Base-by-base conservation (phyloP, 1,284 basidiomycete species). In the Rhodotorula sp. region DNA sequence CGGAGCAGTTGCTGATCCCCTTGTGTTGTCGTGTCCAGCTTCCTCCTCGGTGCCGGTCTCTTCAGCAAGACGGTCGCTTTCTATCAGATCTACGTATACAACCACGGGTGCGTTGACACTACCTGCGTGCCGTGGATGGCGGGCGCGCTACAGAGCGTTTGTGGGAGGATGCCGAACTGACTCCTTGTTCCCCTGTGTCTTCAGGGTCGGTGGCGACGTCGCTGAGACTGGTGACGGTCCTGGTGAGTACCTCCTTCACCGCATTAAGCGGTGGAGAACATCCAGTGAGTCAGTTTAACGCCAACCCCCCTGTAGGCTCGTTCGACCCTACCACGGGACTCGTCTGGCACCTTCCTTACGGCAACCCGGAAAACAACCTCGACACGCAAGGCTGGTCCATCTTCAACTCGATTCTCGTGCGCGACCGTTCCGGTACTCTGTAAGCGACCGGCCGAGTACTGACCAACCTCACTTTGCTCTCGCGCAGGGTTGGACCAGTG, bases 1-100 rank as follows among this genome's bases (percentile, higher is more conserved):
- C 39, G 9, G 7, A 15, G 15, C 39, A 44, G 15, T 19, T 44
- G n/a, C 54, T 50, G 13, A 56, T 51, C 22, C 12, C 5, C 36
- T 3, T 41, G 15, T 34, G 19, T 5, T 32, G n/a, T 25, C 46
- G 2, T 12, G 32, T 22, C 1, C 51, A 71, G 70, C 64, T 87
- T 96, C 76, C 88, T 97, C 79, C 93, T 97, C 82, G 94, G 94
- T 53, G 90, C 94, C 0, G 94, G 94, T 27, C 86, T 97, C 56
- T 92, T 94, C 82, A 89, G 88, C 72, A 88, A 87, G 80, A 84
- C 89, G 8, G 84, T 91, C 27, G 88, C 88, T 74, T 83, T 86
- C 61, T 91, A 93, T 83, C 83, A 95, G 80, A 82, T 84, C 76
- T 84, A 94, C 80, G 83, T 83, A 29, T 94, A 88, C 83, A 87